Conservation (phyloP, 768 basidiomycete species). For the Calvatia gigantea region DNA sequence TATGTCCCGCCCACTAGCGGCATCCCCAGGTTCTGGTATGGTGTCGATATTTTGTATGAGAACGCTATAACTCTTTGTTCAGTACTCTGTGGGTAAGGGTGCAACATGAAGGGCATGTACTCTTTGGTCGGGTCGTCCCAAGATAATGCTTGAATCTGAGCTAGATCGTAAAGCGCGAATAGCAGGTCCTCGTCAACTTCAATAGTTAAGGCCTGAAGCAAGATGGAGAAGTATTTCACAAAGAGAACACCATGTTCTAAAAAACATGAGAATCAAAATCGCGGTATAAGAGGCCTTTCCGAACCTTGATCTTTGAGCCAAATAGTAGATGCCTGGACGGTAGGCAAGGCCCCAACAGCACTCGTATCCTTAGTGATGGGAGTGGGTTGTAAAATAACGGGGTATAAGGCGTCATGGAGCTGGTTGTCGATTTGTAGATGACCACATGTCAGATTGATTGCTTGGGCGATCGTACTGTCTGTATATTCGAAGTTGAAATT, state of each 20-base stretch:
- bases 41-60: conserved; percentile 68
- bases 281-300: background rate
- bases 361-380: conserved; percentile 75
- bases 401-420: conserved; percentile 92
- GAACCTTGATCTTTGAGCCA: conserved; percentile 92
- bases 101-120: conserved; percentile 39
- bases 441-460: conserved; percentile 78
- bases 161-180: conserved; percentile 88
- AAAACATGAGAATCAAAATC: background rate
- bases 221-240: conserved; percentile 93
- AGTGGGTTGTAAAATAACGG: conserved; percentile 92
- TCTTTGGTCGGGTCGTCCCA: conserved; percentile 81
- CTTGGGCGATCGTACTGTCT: conserved; percentile 74
- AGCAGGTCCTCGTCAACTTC: conserved; percentile 98
- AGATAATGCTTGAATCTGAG: conserved; percentile 85
- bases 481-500: conserved; percentile 82
- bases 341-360: conserved; percentile 80
- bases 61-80: conserved; percentile 33
- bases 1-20: conserved; percentile 69
- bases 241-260: conserved; percentile 97
- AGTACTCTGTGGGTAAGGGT: background rate
- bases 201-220: conserved; percentile 91
- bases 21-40: conserved; percentile 67
- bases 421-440: conserved; percentile 96
- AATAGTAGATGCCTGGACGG: conserved; percentile 82